Base-by-base conservation (phyloP, 2,329 filamentous ascomycete genomes). In the Dactylellina cionopaga region DNA sequence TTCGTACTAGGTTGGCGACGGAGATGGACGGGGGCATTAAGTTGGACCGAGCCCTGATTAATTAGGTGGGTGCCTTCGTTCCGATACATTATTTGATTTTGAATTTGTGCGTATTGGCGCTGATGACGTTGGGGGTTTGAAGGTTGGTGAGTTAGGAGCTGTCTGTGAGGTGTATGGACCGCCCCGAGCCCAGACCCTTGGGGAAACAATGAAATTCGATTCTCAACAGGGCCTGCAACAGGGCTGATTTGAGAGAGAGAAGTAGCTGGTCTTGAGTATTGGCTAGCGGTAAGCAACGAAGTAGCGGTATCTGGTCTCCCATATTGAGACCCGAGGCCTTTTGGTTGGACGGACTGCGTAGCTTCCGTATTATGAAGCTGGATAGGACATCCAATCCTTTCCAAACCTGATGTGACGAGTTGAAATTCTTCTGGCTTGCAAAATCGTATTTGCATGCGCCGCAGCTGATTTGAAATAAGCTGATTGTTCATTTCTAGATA, bases 391-490 rank as follows among this genome's bases (percentile, higher is more conserved):
- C 68, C 68, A 24, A 65, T 47, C 5, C 44, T 33, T n/a, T 72
- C 59, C 13, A 72, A 33, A 27, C 44, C 41, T 7, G 44, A 44
- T 6, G 52, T 60, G 27, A 59, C 68, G n/a, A 54, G 11, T 31
- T 72, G 51, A 10, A 47, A 72, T 19, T 72, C 68, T 24, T 60
- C 68, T 24, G 52, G 51, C n/a, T 43, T 43, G 15, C 52, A 54
- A 24, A 72, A 72, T 9, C 68, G 59, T n/a, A 72, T 59, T 41
- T 72, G 68, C 52, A 72, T 37, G 2, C 68, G 59, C 11, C 54
- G 68, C 22, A 72, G 39, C 68, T 72, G 59, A 5, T 9, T 31
- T 7, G 24, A 19, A 37, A 29, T n/a, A n/a, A n/a, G n/a, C n/a
- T n/a, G n/a, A n/a, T n/a, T n/a, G n/a, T n/a, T n/a, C n/a, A 27